Percentiles rank a stretch among this genome's conserved stretches.
These are phyloP conservation scores for Pelargonium fulgidum DNA, from an alignment of 441 rosid genomes.

Conservation along the genomic window DNA sequence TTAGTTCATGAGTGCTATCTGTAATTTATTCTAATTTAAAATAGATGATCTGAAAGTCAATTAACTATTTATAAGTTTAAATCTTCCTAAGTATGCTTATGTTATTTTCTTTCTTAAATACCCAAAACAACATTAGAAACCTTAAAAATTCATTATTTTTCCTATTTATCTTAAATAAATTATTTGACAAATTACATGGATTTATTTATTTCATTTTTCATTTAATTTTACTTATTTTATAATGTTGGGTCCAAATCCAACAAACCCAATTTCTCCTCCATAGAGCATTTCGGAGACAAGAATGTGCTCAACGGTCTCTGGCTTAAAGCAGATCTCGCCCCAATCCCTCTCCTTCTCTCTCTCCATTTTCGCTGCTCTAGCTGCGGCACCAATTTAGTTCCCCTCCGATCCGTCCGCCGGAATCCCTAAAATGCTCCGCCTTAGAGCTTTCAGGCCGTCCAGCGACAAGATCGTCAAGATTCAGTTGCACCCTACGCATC, in stretches of 20 bases:
- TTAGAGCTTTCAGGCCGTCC: conserved; percentile 71
- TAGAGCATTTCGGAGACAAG: not conserved
- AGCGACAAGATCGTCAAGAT: conserved; percentile 77
- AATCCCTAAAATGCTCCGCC: conserved; percentile 47
- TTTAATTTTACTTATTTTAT: too few species aligned
- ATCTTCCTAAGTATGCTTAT: too few species aligned
- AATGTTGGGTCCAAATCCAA: not conserved
- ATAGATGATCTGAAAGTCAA: too few species aligned
- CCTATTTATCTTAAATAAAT: too few species aligned
- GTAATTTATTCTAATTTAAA: too few species aligned
- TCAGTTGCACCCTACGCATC: conserved; percentile 89
- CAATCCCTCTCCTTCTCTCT: not conserved
- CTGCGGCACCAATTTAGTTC: not conserved
- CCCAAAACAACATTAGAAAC: too few species aligned
- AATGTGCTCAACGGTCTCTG: not conserved
- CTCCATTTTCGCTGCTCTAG: not conserved
- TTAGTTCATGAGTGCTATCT: too few species aligned
- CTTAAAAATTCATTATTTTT: too few species aligned
- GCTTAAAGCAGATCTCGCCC: conserved; percentile 3
- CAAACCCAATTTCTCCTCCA: not conserved
- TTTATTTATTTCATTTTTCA: too few species aligned
- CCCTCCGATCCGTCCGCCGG: not conserved
- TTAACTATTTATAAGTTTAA: too few species aligned
- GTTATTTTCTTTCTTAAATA: too few species aligned
- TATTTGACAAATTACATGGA: too few species aligned